Evolutionary conservation across 208 protist species (phyloP).

Genomic region (Acanthamoeba royreba): DNA sequence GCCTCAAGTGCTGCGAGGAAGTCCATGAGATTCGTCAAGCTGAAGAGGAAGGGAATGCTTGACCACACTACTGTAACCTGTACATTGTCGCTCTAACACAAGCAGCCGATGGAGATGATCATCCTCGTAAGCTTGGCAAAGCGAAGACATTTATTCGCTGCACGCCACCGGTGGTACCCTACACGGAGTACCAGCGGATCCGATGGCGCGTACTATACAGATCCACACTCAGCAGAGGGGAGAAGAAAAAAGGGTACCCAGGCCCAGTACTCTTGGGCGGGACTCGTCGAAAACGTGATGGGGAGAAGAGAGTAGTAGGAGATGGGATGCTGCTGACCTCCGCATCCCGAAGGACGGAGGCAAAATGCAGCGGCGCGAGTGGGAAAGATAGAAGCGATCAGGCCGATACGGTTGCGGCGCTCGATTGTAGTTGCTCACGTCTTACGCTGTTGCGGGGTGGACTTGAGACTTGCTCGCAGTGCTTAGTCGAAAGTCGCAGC

Average conservation of each 20-base stretch:
- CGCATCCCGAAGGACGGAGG: too few relatives aligned
- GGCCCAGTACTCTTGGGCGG: too few relatives aligned
- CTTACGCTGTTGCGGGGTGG: background rate
- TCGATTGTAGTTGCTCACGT: background rate
- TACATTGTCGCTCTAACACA: background rate
- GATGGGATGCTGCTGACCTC: too few relatives aligned
- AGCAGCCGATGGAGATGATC: background rate
- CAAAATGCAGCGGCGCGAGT: too few relatives aligned
- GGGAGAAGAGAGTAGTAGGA: background rate
- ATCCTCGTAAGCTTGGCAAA: background rate
- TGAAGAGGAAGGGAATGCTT: background rate
- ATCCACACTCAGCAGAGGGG: background rate
- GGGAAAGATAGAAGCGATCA: too few relatives aligned
- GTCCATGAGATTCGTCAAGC: background rate
- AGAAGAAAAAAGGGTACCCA: background rate
- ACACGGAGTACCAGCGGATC: background rate
- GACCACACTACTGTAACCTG: background rate
- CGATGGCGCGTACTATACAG: conserved; percentile 13
- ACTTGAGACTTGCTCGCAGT: background rate
- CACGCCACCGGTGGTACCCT: background rate
- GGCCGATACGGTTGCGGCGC: background rate
- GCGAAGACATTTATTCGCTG: background rate
- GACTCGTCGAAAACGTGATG: too few relatives aligned
- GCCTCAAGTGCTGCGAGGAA: background rate
- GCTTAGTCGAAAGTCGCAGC: background rate